Evolutionary conservation across 2,329 filamentous ascomycete species (phyloP), one percentile per base, ranked within the genome.

Genomic region (Aspergillus neotritici): DNA sequence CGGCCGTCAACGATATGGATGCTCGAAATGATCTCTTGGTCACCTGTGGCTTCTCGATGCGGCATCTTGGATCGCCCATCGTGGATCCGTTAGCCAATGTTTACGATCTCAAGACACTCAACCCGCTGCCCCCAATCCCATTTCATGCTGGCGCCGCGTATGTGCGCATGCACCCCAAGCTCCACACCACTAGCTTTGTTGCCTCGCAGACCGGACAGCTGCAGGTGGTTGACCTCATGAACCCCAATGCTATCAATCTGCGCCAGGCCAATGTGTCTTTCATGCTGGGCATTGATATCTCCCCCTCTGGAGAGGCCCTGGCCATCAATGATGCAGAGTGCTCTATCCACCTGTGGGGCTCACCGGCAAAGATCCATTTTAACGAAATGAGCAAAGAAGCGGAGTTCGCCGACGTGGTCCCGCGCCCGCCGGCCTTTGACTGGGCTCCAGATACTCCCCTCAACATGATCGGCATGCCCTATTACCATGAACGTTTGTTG

Each of bases 1-100:
- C 87, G 7, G 80, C 83, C 40, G 87, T 98, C 62, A 95, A 88
- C 64, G 91, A 97, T 64, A 96, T 98, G 87, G 93, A 98, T 69
- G 88, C 90, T 7, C 87, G 93, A 61, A 87, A 93, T 59, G 91
- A 97, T 64, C 93, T 93, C 53, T 82, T 98, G 41, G 86, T 97
- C 15, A 97, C 93, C 4, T 98, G 93, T 64, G 93, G 93, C 30
- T 94, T 87, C 67, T 94, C 91, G 1, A 78, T 88, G 16, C 81
- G 91, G 53, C 88, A 90, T 58, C 76, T 87, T 52, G 80, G 84
- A 30, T 81, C 82, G 32, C 86, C 86, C 50, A 89, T 94, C 72
- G 79, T 94, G 29, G 93, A 98, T 60, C 87, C 89, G 0, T 83
- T 97, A 46, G 87, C 95, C 46, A 94, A 96, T 55, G 89, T 97